Evolutionary conservation across 2,329 filamentous ascomycete genomes (phyloP), one percentile per base, ranked within the genome.

Genomic region (Cladorrhinum sp.): DNA sequence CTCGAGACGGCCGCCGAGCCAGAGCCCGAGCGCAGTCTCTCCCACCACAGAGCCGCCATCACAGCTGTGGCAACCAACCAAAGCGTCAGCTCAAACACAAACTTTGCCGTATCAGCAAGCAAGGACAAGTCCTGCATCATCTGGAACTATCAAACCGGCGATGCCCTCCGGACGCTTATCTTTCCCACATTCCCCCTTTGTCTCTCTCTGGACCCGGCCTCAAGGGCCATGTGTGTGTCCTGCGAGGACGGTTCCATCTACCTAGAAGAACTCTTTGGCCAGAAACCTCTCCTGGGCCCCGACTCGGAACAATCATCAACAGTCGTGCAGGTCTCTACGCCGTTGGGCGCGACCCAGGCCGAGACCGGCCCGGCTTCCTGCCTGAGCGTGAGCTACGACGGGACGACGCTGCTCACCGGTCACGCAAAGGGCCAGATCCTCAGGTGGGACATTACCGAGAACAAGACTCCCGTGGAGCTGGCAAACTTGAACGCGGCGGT

Each of bases 71-170:
- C 75, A 4, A 76, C 82, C 49, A 88, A 90, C 18, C 86, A 90
- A 69, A 88, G 89, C 70, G 79, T 82, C 62, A 88, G 85, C 71
- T 72, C 77, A 16, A 85, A 87, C 68, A 89, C 89, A 61, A 93
- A 91, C 73, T 86, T 98, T 62, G 93, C 90, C 61, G 83, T 97
- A 20, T 96, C 93, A 2, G 85, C 88, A 6, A 91, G 91, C 65
- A 87, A 85, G 68, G 95, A 98, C 76, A 93, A 91, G 75, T 95
- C 91, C 7, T 91, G 91, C 67, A 88, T 96, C 69, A 81, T 96
- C 62, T 99, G 95, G 95, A 93, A 98, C 75, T 96, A 96, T 72
- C 85, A 87, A 63, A 90, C 86, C 0, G 91, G 91, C 41, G 84
- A 85, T 62, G 80, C 89, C 10, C 78, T 98, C 60, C 86, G 93